Base-by-base conservation (phyloP, 345 rosid species). In the Diplotaxis tenuifolia region DNA sequence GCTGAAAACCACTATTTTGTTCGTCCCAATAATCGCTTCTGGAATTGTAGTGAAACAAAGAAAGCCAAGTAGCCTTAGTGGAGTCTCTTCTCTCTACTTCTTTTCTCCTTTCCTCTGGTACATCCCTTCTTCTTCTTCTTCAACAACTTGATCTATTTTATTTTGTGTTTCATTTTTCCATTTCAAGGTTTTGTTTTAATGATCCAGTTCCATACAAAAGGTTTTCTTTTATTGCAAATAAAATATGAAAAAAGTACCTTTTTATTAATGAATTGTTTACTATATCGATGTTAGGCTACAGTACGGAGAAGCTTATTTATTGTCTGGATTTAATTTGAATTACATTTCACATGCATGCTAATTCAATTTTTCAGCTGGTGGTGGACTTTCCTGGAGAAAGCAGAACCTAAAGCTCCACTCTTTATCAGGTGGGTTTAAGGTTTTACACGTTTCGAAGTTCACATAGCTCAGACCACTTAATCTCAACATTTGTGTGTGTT, bases 51-150 rank as follows among this genome's bases (percentile, higher is more conserved):
- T n/a, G n/a, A n/a, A n/a, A n/a, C n/a, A n/a, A n/a, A n/a, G n/a
- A n/a, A n/a, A n/a, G n/a, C n/a, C n/a, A n/a, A n/a, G n/a, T 16
- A 65, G 49, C 59, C 52, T 58, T 23, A 34, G 89, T 92, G 98
- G 90, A 81, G 82, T 80, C 95, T 79, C 62, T 84, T 59, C 80
- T 84, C 79, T 79, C 63, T 67, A 81, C 73, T 42, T 71, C 81
- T 55, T 69, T 74, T 73, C 67, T 75, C 7, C 57, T 82, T 10
- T 32, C 79, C 47, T 60, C 81, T 52, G 93, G 93, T 93, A 74
- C 29, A 25, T n/a, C n/a, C n/a, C 49, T 31, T 65, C 27, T 22
- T 62, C 36, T 28, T 16, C 56, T 64, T 54, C 53, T 20, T 27
- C 65, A 22, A 9, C n/a, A n/a, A n/a, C n/a, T n/a, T n/a, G 27